These are phyloP conservation scores for Phialophora chinensis DNA, from an alignment of 2,329 filamentous ascomycete species.

Conservation along the genomic window DNA sequence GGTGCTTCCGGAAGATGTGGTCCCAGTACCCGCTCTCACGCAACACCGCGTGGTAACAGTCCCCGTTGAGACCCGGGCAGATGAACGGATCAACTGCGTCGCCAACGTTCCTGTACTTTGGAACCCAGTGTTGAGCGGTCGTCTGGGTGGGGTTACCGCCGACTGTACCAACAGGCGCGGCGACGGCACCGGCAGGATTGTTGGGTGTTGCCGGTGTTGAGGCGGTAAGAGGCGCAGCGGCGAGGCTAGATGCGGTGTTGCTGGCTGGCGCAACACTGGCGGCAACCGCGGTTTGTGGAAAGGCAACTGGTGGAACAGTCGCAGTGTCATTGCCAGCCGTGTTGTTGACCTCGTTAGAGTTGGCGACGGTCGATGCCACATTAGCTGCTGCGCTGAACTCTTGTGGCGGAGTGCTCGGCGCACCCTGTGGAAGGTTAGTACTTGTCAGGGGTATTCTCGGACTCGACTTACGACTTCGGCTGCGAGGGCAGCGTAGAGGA, in stretches of 20 bases:
- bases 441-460: not conserved
- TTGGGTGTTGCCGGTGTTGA: not conserved
- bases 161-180: not conserved
- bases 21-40: not conserved
- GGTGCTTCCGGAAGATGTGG: conserved; percentile 3
- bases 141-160: not conserved
- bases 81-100: conserved; percentile 6
- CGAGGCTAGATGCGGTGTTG: not conserved
- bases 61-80: conserved; percentile 6
- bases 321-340: not conserved
- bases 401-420: not conserved
- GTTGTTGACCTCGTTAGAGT: not conserved
- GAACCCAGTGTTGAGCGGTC: not conserved
- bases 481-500: not conserved
- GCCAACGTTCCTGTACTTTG: conserved; percentile 1
- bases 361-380: not conserved
- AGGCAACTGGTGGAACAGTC: not conserved
- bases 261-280: not conserved
- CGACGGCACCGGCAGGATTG: not conserved
- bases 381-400: not conserved
- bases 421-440: not conserved
- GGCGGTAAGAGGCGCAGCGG: not conserved
- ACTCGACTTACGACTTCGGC: not conserved
- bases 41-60: conserved; percentile 4
- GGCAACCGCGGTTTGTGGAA: not conserved